A percentile compares a stretch with the other conserved stretches of the same genome.
Evolutionary conservation across 805 yeast species (phyloP).

Genomic region (Nakazawaea siamensis): DNA sequence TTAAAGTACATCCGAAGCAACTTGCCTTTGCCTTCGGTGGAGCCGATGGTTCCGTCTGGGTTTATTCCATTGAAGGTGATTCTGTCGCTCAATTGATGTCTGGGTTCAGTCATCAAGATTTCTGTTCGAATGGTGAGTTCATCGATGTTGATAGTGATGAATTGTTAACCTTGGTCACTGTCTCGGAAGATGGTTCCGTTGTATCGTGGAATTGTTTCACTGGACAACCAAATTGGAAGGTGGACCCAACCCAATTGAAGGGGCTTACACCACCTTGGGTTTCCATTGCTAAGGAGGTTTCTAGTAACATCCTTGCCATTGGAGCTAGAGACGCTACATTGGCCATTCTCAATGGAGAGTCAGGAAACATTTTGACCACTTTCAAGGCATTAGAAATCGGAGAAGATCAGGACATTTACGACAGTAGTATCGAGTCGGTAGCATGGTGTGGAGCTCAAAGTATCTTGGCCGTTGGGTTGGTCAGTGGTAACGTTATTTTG

Average conservation of each 20-base stretch:
- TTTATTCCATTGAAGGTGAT: conserved; percentile 59
- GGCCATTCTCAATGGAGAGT: conserved; percentile 66
- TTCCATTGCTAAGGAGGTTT: conserved; percentile 45
- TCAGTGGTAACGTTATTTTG: conserved; percentile 76
- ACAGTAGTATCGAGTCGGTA: conserved; percentile 72
- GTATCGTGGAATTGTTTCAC: conserved; percentile 88
- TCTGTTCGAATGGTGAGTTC: conserved; percentile 76
- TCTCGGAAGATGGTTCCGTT: conserved; percentile 79
- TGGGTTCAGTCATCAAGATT: conserved; percentile 73
- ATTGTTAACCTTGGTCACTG: conserved; percentile 57
- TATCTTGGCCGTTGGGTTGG: conserved; percentile 80
- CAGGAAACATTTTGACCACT: conserved; percentile 61
- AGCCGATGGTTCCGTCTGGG: conserved; percentile 91
- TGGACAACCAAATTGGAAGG: conserved; percentile 57
- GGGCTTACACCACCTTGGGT: conserved; percentile 89
- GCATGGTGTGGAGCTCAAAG: conserved; percentile 62
- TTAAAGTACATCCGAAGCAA: conserved; percentile 69
- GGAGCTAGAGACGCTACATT: conserved; percentile 88
- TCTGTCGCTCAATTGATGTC: conserved; percentile 63
- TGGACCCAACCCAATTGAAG: conserved; percentile 57
- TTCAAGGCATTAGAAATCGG: conserved; percentile 57
- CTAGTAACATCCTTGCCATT: conserved; percentile 49
- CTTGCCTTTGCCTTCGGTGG: conserved; percentile 86
- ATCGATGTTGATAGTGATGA: conserved; percentile 51
- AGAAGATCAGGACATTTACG: conserved; percentile 49